Evolutionary conservation across 164 flowering plant species (phyloP).

Genomic region (Vitis riparia): DNA sequence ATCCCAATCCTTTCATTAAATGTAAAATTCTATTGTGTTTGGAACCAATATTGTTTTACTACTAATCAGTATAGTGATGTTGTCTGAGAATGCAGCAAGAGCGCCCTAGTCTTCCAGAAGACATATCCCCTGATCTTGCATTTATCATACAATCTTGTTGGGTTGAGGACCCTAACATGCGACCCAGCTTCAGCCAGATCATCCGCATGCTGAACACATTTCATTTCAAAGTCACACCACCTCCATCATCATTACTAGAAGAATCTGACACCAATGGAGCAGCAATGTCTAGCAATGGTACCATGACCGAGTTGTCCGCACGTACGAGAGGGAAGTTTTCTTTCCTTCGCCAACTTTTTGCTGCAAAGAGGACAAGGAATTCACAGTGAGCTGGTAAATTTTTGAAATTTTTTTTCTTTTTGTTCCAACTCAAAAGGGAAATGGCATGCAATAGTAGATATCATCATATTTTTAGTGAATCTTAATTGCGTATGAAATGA

Average conservation of each 20-base stretch:
- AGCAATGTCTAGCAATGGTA: slow-evolving; percentile 43
- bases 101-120: slow-evolving; percentile 74
- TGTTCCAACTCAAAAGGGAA: slow-evolving; percentile 9
- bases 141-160: slow-evolving; percentile 82
- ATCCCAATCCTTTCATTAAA: too few species aligned
- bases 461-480: neutral
- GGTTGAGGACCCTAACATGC: slow-evolving; percentile 88
- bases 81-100: slow-evolving; percentile 57
- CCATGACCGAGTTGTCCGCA: slow-evolving; percentile 50
- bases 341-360: slow-evolving; percentile 80
- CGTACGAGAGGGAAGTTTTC: slow-evolving; percentile 75
- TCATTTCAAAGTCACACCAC: slow-evolving; percentile 56
- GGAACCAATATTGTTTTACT: neutral
- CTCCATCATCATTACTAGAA: slow-evolving; percentile 36
- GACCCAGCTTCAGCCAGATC: slow-evolving; percentile 87
- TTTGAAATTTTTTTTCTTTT: slow-evolving; percentile 4
- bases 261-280: slow-evolving; percentile 31
- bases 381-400: slow-evolving; percentile 41
- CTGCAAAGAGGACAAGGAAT: slow-evolving; percentile 64
- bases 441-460: slow-evolving; percentile 8
- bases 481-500: neutral
- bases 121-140: slow-evolving; percentile 69
- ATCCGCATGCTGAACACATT: slow-evolving; percentile 78
- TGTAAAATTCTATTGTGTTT: too few species aligned
- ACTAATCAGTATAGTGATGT: neutral